Base-by-base conservation (phyloP, 2,329 filamentous ascomycete species). In the Talaromyces sp. region DNA sequence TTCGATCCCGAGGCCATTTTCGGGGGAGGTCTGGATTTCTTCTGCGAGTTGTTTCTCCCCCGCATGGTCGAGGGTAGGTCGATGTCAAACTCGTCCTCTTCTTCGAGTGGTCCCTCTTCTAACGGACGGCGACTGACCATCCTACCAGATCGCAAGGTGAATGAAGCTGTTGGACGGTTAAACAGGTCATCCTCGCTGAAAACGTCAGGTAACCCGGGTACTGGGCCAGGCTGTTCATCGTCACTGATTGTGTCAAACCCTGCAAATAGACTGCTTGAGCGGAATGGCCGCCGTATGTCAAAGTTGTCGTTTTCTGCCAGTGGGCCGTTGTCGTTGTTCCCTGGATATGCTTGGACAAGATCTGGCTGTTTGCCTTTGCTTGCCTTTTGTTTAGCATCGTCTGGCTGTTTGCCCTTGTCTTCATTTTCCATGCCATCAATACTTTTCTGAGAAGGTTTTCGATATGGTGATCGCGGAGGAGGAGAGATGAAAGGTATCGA, bases 251-350 rank as follows among this genome's bases (percentile, higher is more conserved):
- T 85, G 54, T 93, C 90, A 66, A 96, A 95, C 0, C 91, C 91
- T 33, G 91, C 90, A 74, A 95, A 95, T n/a, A 96, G 79, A 71
- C 90, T 95, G 75, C 90, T 93, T 55, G 91, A 88, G 60, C 91
- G 84, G 70, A 90, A 87, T 0, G 90, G 89, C 17, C 88, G 84
- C 63, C 88, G 84, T 71, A 89, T 81, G 1, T 86, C 84, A 2
- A 82, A 81, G 58, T 81, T 84, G 15, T 85, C 81, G 60, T 80
- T 76, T 22, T 75, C 78, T 1, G 87, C 86, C 47, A 92, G 77
- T 1, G 90, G 89, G 0, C 89, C 89, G 68, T 93, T 88, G 68
- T 95, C 90, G 68, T 93, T 92, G 72, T 92, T 91, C 0, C 88
- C 89, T 2, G 89, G 88, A 71, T 92, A 93, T 1, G 84, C 82